These are phyloP conservation scores for Ceratobasidium sp. DNA, from an alignment of 1,284 basidiomycete genomes.

Conservation along the genomic window DNA sequence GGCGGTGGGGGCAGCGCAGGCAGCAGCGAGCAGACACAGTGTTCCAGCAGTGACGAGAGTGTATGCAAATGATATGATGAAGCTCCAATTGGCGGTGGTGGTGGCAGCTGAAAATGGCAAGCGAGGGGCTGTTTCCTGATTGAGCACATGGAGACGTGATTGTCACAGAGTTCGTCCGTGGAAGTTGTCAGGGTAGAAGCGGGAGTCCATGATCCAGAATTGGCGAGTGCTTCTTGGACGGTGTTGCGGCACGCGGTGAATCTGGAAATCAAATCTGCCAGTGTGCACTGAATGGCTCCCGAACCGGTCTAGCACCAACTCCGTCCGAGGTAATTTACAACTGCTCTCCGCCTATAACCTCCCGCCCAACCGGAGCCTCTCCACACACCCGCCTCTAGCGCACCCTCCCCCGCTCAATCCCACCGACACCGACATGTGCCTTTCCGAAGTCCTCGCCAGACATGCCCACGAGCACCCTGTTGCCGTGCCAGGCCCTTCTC, in stretches of 20 bases:
- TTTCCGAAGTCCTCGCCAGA: slow-evolving; percentile 40
- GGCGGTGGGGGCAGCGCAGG: background rate
- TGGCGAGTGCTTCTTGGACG: slow-evolving; percentile 25
- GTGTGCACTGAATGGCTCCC: background rate
- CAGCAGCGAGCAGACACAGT: background rate
- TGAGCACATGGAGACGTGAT: background rate
- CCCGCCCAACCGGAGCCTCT: background rate
- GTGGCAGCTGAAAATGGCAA: slow-evolving; percentile 13
- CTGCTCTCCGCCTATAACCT: slow-evolving; percentile 20
- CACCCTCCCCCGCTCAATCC: slow-evolving; percentile 21
- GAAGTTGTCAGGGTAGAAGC: slow-evolving; percentile 10
- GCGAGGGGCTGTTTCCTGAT: background rate
- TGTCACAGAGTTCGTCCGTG: background rate
- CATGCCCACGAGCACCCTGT: slow-evolving; percentile 37
- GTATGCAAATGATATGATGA: too few species aligned
- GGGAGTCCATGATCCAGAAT: slow-evolving; percentile 1
- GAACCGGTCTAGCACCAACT: slow-evolving; percentile 28
- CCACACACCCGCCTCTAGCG: slow-evolving; percentile 21
- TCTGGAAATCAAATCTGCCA: slow-evolving; percentile 34
- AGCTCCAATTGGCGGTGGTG: background rate
- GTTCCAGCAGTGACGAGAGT: too few species aligned
- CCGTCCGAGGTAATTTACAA: background rate
- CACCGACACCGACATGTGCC: slow-evolving; percentile 20
- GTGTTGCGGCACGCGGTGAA: slow-evolving; percentile 26
- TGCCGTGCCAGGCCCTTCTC: background rate